Evolutionary conservation across 2,329 filamentous ascomycete species (phyloP), one percentile per base, ranked within the genome.

Genomic region (Tricladium varicosporioides): DNA sequence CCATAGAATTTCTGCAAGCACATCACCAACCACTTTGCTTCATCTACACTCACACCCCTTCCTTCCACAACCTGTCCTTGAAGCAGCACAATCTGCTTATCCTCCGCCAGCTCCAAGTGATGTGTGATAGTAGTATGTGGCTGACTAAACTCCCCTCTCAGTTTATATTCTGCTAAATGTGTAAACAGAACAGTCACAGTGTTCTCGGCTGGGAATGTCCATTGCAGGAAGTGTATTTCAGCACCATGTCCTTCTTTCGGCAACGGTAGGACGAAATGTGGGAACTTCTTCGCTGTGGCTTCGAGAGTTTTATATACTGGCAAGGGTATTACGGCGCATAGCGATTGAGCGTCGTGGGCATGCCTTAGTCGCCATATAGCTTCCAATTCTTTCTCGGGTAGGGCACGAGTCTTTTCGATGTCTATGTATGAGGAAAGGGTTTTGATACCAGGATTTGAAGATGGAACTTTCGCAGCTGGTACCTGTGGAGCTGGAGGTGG

Each of bases 221-320:
- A 99, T 74, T 99, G 93, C 60, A 99, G 75, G 73, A 96, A 96
- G 75, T 99, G 94, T 47, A 99, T 92, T 73, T 97, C 94, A 48
- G 92, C 91, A 51, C 90, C 91, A 60, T 82, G 77, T 2, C 74
- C 73, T 51, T 71, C 78, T 73, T 82, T 89, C 63, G 89, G 89
- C 5, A 97, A 81, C 0, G 94, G 94, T 1, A 99, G 83, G 54
- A 99, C 87, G 75, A 99, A 99, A 66, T 92, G 87, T 13, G 94
- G 94, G 71, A 93, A 84, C 51, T 78, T 78, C 62, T 84, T 85
- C 13, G 92, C 94, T 2, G 85, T 84, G 0, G 76, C 71, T 61
- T 87, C 84, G 70, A 99, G 91, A 51, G 83, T 79, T 33, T 77
- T 71, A 76, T 92, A 97, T n/a, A 87, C 89, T 1, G 81, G 72